Percentiles rank a stretch among this genome's conserved stretches.
Evolutionary conservation across 495 filamentous ascomycete genomes (phyloP).

Genomic region (Elaphomyces granulatus): DNA sequence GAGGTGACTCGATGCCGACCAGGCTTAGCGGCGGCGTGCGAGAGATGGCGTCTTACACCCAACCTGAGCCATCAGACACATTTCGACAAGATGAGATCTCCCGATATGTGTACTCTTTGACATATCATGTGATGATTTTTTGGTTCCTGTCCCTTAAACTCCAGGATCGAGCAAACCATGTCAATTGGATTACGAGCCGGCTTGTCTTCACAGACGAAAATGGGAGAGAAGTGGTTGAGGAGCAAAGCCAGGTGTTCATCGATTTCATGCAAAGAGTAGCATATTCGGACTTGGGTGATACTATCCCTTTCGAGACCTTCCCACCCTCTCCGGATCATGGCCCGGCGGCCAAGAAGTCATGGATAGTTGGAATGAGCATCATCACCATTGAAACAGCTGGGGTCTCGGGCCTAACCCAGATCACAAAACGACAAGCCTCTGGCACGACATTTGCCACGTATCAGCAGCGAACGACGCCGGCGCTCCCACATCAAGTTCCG

Average conservation of each 20-base stretch:
- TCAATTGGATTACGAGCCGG: conserved; percentile 84
- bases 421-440: conserved; percentile 72
- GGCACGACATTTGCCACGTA: conserved; percentile 66
- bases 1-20: conserved; percentile 16
- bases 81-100: conserved; percentile 29
- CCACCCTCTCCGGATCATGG: conserved; percentile 53
- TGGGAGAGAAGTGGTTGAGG: conserved; percentile 64
- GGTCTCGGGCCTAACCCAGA: conserved; percentile 57
- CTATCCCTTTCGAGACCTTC: conserved; percentile 34
- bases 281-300: conserved; percentile 63
- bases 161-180: conserved; percentile 65
- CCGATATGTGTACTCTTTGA: conserved; percentile 82
- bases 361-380: conserved; percentile 79
- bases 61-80: conserved; percentile 17
- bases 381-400: conserved; percentile 71
- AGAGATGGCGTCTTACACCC: conserved; percentile 21
- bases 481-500: conserved; percentile 51
- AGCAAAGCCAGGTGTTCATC: conserved; percentile 84
- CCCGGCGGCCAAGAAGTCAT: conserved; percentile 56
- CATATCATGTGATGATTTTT: conserved; percentile 89
- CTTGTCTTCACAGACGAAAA: conserved; percentile 58
- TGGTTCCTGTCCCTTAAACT: conserved; percentile 89
- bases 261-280: conserved; percentile 92
- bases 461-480: conserved; percentile 53
- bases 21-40: conserved; percentile 30